Evolutionary conservation across 305 asterid genomes (phyloP), one percentile per base, ranked within the genome.

Genomic region (Fraxinus latifolia): DNA sequence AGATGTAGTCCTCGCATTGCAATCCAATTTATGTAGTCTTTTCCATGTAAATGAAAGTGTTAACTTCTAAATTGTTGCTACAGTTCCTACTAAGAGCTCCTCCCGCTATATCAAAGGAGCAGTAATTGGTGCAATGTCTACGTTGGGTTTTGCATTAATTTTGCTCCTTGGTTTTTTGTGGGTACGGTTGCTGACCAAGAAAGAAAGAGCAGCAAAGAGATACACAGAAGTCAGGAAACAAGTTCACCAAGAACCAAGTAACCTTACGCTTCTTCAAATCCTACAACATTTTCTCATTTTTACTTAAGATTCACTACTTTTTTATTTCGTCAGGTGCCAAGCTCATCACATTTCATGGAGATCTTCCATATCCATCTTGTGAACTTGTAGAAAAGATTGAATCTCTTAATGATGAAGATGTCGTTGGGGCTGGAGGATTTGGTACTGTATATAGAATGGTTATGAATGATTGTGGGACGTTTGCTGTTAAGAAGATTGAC

Each of bases 391-490:
- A 96, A 82, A 96, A 96, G 80, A 95, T 96, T 15, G 99, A 96
- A 85, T 90, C 98, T 65, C 97, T 96, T 32, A 87, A 89, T 5
- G 98, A 90, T 77, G 99, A 93, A 82, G 97, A 96, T 80, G 84
- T 96, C 7, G 98, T 96, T 5, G 99, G 99, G 29, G 95, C 99
- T 9, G 99, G 99, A 76, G 99, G 99, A 17, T 96, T 91, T 1
- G 99, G 99, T 19, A 96, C 99, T 1, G 99, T 96, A 0, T 96
- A 93, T 47, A 88, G 97, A 80, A 96, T 96, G 99, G 98, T 94
- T 71, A 96, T 96, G 99, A 96, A 96, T 84, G 99, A 96, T 82
- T 93, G 97, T 81, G 99, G 97, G 19, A 92, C 97, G 70, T 96
- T 90, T 88, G 99, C 99, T 44, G 98, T 96, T 27, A 96, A 96